Base-by-base conservation (phyloP, 2,329 filamentous ascomycete species). In the Akanthomyces dipterigenus region DNA sequence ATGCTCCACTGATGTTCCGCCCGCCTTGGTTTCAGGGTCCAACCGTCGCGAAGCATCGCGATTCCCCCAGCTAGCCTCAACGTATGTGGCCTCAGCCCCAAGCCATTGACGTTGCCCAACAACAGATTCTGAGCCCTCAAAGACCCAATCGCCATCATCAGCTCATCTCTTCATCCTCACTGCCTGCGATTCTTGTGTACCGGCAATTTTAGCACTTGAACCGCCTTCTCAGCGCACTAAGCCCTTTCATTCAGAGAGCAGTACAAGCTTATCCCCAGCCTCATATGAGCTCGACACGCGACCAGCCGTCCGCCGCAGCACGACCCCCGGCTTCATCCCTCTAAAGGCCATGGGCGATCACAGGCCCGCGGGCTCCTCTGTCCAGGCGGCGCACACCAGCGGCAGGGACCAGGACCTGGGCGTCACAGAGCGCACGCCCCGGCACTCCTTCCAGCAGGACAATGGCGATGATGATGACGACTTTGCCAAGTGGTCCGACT, bases 401-500 rank as follows among this genome's bases (percentile, higher is more conserved):
- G 60, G 36, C 26, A 45, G 54, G 14, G 60, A 62, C 26, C 53
- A 50, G 14, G 58, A 61, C 43, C 12, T 49, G 18, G 36, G 50
- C 50, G 24, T 16, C 22, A 34, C 45, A 5, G 51, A 50, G 18
- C 51, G 60, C n/a, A 60, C 53, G 6, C 54, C 60, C 31, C 60
- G 53, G 7, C 60, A 62, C 54, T 62, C 60, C 6, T 57, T 53
- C 22, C 60, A 62, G 48, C 53, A 57, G 53, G 12, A 43, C 20
- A 12, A 34, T 9, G 50, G 6, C 12, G 22, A 28, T 7, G 43
- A 31, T 16, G 43, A 18, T 11, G 42, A 31, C 5, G 42, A 55
- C 49, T 42, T 60, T 12, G 58, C 31, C 31, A 40, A 38, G 28
- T 61, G 58, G 58, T 55, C 58, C 22, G 58, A 61, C 42, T 55